A percentile compares a stretch with the other conserved stretches of the same genome.
phyloP scores from a whole-genome alignment of 2,329 filamentous ascomycete species.

The Emericellopsis atlantica region DNA sequence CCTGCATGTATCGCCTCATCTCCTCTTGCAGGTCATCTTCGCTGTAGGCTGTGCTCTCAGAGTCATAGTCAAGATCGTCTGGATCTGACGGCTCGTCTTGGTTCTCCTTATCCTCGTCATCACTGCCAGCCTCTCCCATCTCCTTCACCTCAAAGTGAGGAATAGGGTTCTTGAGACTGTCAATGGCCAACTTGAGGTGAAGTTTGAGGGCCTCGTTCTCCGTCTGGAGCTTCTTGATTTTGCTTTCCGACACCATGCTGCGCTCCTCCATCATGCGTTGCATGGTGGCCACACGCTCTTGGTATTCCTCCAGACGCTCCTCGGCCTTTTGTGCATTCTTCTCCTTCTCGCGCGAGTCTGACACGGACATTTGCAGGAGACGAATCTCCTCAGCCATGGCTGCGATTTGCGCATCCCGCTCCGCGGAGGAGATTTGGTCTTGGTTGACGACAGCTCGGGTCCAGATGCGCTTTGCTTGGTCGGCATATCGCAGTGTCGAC shows the following conservation, averaged over 20 bases:
- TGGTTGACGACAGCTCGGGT: constrained; percentile 93
- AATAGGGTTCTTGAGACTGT: constrained; percentile 85
- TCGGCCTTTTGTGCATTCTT: constrained; percentile 68
- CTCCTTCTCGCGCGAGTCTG: constrained; percentile 53
- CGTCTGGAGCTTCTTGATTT: constrained; percentile 79
- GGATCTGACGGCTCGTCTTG: constrained; percentile 33
- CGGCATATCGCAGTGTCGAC: constrained; percentile 89
- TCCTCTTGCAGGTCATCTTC: constrained; percentile 64
- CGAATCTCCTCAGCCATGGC: constrained; percentile 96
- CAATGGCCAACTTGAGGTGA: constrained; percentile 77
- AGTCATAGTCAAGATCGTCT: constrained; percentile 43
- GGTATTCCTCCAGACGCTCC: constrained; percentile 86
- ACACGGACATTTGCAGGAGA: constrained; percentile 62
- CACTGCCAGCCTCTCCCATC: constrained; percentile 6
- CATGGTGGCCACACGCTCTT: constrained; percentile 78
- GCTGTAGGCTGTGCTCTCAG: constrained; percentile 30
- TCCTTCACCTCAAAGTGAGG: constrained; percentile 36
- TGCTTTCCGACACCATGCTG: constrained; percentile 79
- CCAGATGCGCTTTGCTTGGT: constrained; percentile 94
- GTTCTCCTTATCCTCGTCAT: constrained; percentile 20
- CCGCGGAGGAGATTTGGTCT: constrained; percentile 80
- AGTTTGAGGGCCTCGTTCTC: constrained; percentile 83
- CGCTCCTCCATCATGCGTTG: constrained; percentile 95
- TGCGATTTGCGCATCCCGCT: constrained; percentile 85
- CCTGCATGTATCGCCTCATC: constrained; percentile 72